These are phyloP conservation scores for Rubroboletus satanas DNA, from an alignment of 768 basidiomycete species.

Conservation along the genomic window DNA sequence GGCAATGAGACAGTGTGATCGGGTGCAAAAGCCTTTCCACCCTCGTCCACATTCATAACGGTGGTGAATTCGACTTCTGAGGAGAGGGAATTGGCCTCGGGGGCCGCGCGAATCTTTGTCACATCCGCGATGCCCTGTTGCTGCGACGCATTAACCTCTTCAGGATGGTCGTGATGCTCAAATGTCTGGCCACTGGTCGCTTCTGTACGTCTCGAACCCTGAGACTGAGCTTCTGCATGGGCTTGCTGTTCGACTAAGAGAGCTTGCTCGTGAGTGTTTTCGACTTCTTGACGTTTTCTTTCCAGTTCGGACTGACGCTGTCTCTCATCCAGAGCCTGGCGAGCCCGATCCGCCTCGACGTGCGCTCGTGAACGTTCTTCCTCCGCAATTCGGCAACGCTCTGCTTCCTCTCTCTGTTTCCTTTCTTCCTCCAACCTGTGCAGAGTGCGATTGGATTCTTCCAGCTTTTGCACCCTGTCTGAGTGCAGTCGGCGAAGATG, in stretches of 20 bases:
- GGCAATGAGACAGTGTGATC: neutral
- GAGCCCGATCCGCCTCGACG: constrained; percentile 11
- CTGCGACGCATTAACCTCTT: constrained; percentile 13
- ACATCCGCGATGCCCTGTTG: constrained; percentile 28
- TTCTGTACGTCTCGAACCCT: neutral
- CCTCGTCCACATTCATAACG: constrained; percentile 1
- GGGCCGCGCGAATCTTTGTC: constrained; percentile 25
- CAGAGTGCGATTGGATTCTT: constrained; percentile 15
- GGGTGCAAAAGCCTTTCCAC: neutral
- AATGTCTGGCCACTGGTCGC: neutral
- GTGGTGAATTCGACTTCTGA: neutral
- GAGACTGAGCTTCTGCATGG: constrained; percentile 5
- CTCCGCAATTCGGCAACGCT: constrained; percentile 12
- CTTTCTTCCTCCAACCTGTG: constrained; percentile 25
- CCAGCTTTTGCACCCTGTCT: constrained; percentile 17
- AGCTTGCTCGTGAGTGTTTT: neutral
- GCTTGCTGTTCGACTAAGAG: constrained; percentile 12
- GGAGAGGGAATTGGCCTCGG: neutral
- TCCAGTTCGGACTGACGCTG: constrained; percentile 6
- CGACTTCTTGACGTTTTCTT: constrained; percentile 6
- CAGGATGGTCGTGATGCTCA: neutral
- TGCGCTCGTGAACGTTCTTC: constrained; percentile 13
- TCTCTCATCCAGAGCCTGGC: constrained; percentile 1
- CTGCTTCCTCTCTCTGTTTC: constrained; percentile 17
- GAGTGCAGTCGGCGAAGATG: constrained; percentile 15